A percentile compares a stretch with the other conserved stretches of the same genome.
Evolutionary conservation across 148 eudicot species (phyloP).

Genomic region (Pouteria glomerata): DNA sequence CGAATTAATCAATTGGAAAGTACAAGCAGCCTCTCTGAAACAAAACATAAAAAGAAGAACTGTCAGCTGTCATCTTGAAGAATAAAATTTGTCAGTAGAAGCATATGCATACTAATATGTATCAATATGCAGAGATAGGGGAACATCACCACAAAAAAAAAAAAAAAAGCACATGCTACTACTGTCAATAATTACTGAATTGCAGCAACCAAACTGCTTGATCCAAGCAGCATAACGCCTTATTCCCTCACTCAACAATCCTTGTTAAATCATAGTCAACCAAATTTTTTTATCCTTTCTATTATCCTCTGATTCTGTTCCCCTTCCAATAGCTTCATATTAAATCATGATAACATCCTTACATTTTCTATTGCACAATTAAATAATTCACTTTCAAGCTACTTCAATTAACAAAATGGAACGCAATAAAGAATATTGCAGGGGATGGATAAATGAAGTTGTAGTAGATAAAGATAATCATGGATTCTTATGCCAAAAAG

Average conservation of each 20-base stretch:
- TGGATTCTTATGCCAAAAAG: background rate
- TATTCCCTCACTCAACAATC: background rate
- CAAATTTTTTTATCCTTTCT: background rate
- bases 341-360: background rate
- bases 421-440: background rate
- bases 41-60: constrained; percentile 10
- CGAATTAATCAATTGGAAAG: constrained; percentile 20
- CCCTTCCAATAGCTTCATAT: background rate
- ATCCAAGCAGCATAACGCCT: background rate
- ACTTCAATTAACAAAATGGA: background rate
- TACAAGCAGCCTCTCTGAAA: constrained; percentile 18
- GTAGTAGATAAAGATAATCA: background rate
- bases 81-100: background rate
- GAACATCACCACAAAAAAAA: background rate
- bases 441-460: background rate
- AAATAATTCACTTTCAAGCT: background rate
- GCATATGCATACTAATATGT: background rate
- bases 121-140: background rate
- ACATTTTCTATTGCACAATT: background rate
- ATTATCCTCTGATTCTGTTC: background rate
- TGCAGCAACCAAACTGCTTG: background rate
- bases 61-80: background rate
- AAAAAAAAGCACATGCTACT: background rate
- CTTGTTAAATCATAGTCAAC: background rate
- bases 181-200: background rate